A percentile compares a stretch with the other conserved stretches of the same genome.
These are phyloP conservation scores for Aspergillus sojae DNA, from an alignment of 2,329 filamentous ascomycete species.

Conservation along the genomic window DNA sequence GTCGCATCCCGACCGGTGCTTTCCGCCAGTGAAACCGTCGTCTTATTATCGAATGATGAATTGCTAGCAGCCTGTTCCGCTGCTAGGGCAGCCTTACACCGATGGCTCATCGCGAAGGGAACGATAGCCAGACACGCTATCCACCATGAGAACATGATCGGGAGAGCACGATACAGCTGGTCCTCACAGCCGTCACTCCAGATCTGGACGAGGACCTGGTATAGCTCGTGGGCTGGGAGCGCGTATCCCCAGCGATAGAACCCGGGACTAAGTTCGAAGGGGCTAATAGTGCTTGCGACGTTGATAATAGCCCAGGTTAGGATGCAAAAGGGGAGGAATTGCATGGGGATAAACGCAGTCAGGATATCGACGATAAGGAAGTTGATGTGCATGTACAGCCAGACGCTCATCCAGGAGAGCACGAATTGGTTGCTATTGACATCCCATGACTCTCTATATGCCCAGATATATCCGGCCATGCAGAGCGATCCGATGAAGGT, in stretches of 20 bases:
- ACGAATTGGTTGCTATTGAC: constrained; percentile 35
- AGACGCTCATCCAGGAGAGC: constrained; percentile 43
- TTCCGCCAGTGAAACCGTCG: not conserved
- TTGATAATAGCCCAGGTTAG: constrained; percentile 46
- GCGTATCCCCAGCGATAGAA: constrained; percentile 46
- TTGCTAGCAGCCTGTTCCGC: not conserved
- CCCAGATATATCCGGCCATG: constrained; percentile 18
- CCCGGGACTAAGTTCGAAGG: constrained; percentile 39
- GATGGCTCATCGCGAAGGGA: not conserved
- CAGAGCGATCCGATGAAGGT: constrained; percentile 10
- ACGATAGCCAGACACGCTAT: constrained; percentile 14
- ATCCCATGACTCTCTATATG: constrained; percentile 13
- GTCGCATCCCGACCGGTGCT: not conserved
- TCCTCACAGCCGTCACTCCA: constrained; percentile 46
- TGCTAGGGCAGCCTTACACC: not conserved
- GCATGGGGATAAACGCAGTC: constrained; percentile 38
- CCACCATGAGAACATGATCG: constrained; percentile 46
- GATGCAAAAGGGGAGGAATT: constrained; percentile 44
- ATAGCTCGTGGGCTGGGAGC: constrained; percentile 43
- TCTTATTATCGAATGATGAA: not conserved
- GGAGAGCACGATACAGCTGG: constrained; percentile 40
- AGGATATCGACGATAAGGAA: constrained; percentile 44
- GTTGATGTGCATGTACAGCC: constrained; percentile 46
- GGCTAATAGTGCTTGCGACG: constrained; percentile 41
- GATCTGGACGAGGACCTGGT: constrained; percentile 43